Base-by-base conservation (phyloP, 2,329 filamentous ascomycete species). In the Cladophialophora bantiana region DNA sequence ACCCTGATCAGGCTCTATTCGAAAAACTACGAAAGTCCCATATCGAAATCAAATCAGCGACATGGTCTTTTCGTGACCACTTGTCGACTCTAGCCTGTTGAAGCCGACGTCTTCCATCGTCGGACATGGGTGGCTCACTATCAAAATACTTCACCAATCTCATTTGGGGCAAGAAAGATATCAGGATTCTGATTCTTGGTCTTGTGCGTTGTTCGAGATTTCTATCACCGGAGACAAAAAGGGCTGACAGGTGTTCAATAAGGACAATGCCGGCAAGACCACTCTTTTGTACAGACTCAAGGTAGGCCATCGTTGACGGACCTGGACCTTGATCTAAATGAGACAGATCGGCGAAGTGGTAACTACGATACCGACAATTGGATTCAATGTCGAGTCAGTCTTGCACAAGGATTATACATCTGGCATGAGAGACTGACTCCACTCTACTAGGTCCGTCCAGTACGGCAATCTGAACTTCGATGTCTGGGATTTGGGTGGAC, bases 381-480 rank as follows among this genome's bases (percentile, higher is more conserved):
- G 95, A 68, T 99, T 99, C 85, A 99, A 99, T 79, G 95, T 99
- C 75, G 95, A 99, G 82, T 74, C 20, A 36, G 71, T 65, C 40
- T 35, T 53, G 18, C 36, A 38, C 35, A 34, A 6, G 18, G 9
- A 15, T 7, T 13, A n/a, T 32, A 13, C 13, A 1, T 12, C 32
- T 35, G 36, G 45, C 53, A 34, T 42, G 12, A 18, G 36, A 58
- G 34, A 58, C 59, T 65, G 4, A 52, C 34, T 15, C 13, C 35
- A 31, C 15, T 26, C 40, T 18, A 34, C 18, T 59, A 73, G 72
- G 64, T 97, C 93, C 26, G 95, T 99, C 71, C 95, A 93, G 74
- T 99, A 99, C 85, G 94, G 94, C 80, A 98, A 97, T 78, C 86
- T 99, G 69, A 97, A 97, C 80, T 96, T 99, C 80, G 98, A 98